Conservation (phyloP, 345 rosid genomes). For the Streptanthus diversifolius region DNA sequence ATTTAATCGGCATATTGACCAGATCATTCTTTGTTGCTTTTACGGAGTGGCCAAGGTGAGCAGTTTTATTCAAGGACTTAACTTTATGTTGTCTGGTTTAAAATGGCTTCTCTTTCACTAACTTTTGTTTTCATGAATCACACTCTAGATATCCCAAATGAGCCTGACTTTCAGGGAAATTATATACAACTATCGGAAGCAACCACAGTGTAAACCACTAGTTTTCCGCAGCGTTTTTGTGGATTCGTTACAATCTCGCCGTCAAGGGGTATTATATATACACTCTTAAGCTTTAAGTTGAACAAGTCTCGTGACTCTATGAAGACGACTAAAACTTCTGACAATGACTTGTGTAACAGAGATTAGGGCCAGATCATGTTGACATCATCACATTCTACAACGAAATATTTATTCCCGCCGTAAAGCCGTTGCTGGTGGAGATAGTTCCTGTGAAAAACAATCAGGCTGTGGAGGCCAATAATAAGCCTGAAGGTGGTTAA, state of each 20-base stretch:
- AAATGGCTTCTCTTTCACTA: slow-evolving; percentile 15
- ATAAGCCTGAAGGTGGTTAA: slow-evolving; percentile 53
- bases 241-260: slow-evolving; percentile 61
- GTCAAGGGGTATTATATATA: slow-evolving; percentile 34
- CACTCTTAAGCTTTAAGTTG: slow-evolving; percentile 1
- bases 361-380: slow-evolving; percentile 76
- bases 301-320: neutral
- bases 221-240: slow-evolving; percentile 84
- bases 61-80: slow-evolving; percentile 10
- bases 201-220: slow-evolving; percentile 91
- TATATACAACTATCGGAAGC: slow-evolving; percentile 82
- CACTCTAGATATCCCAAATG: slow-evolving; percentile 75
- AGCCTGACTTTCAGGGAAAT: slow-evolving; percentile 79
- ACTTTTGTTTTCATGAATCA: slow-evolving; percentile 24
- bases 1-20: slow-evolving; percentile 81
- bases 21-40: slow-evolving; percentile 83
- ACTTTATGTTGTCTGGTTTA: slow-evolving; percentile 3
- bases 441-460: slow-evolving; percentile 59
- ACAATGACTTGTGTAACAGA: slow-evolving; percentile 48
- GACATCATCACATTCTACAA: slow-evolving; percentile 94
- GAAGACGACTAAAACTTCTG: slow-evolving; percentile 27
- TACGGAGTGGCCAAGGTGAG: slow-evolving; percentile 82
- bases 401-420: slow-evolving; percentile 74
- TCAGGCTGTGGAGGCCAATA: slow-evolving; percentile 48
- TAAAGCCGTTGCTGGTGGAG: slow-evolving; percentile 80